Evolutionary conservation across 2,329 filamentous ascomycete species (phyloP), one percentile per base, ranked within the genome.

Genomic region (Gnomoniopsis sp.): DNA sequence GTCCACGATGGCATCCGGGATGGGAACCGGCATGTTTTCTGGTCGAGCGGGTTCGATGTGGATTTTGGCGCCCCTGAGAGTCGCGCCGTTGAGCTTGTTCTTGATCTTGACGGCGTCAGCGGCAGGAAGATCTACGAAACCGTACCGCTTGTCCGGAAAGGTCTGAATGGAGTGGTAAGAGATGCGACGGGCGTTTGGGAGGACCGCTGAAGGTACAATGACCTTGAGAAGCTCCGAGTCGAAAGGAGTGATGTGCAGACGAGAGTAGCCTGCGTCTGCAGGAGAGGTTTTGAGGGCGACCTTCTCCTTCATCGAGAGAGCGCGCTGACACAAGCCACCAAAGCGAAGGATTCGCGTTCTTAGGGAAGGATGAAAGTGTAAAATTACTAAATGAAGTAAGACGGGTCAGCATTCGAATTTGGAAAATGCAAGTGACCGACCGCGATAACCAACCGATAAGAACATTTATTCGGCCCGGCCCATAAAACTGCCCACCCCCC

Each of bases 81-180:
- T 88, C 2, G 88, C 84, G 34, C 93, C 93, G 78, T 96, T 90
- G 52, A 98, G 81, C 76, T 95, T 98, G 76, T 89, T 93, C 76
- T 88, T 91, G 55, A 98, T 75, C 73, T 92, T 96, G n/a, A 93
- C 89, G 11, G 93, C 95, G 64, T 96, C 92, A 74, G 85, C 84
- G 3, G 72, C 75, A 0, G 93, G 93, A 41, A 99, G 75, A 49
- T 96, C 92, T 60, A 98, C 79, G 75, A 90, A 99, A 57, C 93
- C 95, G 85, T 91, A 99, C 55, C 85, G 88, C 70, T 86, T 89
- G 65, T 99, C 95, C 15, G 93, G 93, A 63, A 96, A 96, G 0
- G 93, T 93, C 69, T 91, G 84, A 65, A 97, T 76, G 6, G 80
- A 79, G 74, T 98, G 93, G 75, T 88, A 97, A n/a, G 93, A 96